Evolutionary conservation across 177 flowering plant species (phyloP).

Genomic region (Vitis hybrid): DNA sequence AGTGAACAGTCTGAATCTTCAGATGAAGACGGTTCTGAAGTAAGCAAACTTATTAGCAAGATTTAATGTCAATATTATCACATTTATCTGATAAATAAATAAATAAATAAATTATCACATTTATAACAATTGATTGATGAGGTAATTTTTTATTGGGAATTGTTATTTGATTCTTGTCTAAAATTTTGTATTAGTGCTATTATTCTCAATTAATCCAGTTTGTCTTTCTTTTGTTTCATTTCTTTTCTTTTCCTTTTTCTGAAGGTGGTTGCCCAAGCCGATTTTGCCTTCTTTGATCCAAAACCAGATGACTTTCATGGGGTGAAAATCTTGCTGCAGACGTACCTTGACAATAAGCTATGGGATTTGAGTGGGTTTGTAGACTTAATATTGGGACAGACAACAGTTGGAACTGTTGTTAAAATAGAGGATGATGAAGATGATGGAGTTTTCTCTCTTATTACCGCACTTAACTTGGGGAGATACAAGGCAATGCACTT

Average conservation of each 20-base stretch:
- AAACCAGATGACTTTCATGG: slow-evolving; percentile 85
- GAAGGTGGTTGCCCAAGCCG: slow-evolving; percentile 78
- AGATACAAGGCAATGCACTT: slow-evolving; percentile 66
- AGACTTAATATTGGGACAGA: slow-evolving; percentile 80
- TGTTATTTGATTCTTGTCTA: neutral
- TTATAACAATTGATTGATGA: neutral
- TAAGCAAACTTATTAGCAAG: slow-evolving; percentile 21
- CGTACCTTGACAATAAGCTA: slow-evolving; percentile 59
- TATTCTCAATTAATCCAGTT: too few species aligned
- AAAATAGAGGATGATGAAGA: slow-evolving; percentile 83
- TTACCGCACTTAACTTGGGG: slow-evolving; percentile 69
- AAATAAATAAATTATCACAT: neutral
- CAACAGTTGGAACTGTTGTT: slow-evolving; percentile 88
- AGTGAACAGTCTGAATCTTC: slow-evolving; percentile 40
- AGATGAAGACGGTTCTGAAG: slow-evolving; percentile 52
- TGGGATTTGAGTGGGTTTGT: slow-evolving; percentile 94
- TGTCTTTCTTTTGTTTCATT: neutral
- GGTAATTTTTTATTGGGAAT: neutral
- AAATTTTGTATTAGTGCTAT: neutral
- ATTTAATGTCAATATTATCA: neutral
- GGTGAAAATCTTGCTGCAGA: slow-evolving; percentile 73
- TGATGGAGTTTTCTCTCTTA: slow-evolving; percentile 52
- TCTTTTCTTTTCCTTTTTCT: slow-evolving; percentile 1
- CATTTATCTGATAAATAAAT: neutral
- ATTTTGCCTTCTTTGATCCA: slow-evolving; percentile 91